Evolutionary conservation across 495 filamentous ascomycete species (phyloP).

Genomic region (Durotheca rogersii): DNA sequence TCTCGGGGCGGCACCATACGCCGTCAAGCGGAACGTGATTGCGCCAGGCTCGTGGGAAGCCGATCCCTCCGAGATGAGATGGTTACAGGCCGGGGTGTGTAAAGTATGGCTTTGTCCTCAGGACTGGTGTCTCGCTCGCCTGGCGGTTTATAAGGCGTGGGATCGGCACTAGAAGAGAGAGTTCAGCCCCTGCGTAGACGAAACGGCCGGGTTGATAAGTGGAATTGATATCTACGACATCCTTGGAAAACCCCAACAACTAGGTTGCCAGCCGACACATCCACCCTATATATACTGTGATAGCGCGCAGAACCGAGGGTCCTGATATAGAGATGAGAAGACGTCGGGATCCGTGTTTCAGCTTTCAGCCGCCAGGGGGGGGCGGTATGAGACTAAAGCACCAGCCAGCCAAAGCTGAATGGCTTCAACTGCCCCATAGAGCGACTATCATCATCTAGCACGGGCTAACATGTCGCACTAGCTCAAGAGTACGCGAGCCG

Average conservation of each 20-base stretch:
- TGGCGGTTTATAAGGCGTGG: not conserved
- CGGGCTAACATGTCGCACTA: constrained; percentile 8
- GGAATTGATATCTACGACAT: not conserved
- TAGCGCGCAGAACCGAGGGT: constrained; percentile 4
- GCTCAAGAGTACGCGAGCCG: not conserved
- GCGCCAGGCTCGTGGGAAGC: not conserved
- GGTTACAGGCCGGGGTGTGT: not conserved
- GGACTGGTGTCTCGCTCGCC: not conserved
- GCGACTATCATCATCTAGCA: constrained; percentile 2
- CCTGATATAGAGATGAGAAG: constrained; percentile 9
- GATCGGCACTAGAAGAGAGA: too few species aligned
- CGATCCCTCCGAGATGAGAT: constrained; percentile 2
- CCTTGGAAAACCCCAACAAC: not conserved
- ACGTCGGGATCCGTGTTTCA: constrained; percentile 14
- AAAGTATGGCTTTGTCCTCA: not conserved
- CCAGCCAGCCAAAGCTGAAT: constrained; percentile 8
- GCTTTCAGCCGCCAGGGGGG: constrained; percentile 20
- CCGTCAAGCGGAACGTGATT: constrained; percentile 14
- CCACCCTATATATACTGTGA: not conserved
- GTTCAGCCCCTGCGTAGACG: too few species aligned
- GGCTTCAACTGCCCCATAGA: constrained; percentile 4
- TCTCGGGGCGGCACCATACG: not conserved
- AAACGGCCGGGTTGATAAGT: not conserved
- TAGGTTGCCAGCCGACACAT: constrained; percentile 13
- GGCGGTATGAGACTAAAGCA: constrained; percentile 10